Conservation (phyloP, 768 basidiomycete genomes). For the Boletellus emodensis region DNA sequence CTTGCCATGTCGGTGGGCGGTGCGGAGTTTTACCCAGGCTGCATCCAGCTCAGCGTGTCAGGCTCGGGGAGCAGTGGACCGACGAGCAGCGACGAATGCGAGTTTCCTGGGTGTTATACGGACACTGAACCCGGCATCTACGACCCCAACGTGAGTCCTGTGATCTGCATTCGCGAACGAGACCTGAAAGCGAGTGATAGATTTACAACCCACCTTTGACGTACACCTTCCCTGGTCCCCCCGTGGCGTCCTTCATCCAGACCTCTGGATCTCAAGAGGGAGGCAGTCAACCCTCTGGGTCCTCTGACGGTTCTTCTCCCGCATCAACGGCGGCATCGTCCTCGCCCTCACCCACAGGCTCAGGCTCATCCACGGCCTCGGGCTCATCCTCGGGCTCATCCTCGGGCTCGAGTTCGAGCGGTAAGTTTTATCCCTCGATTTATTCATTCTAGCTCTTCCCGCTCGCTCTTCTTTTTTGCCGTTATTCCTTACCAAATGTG, state of each 20-base stretch:
- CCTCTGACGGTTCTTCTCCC: conserved; percentile 14
- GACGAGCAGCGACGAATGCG: conserved; percentile 39
- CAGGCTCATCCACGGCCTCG: no score
- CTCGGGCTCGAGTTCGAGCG: conserved; percentile 6
- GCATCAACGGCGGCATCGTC: conserved; percentile 8
- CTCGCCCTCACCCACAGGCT: conserved; percentile 13
- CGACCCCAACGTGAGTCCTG: conserved; percentile 38
- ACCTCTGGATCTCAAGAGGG: conserved; percentile 6
- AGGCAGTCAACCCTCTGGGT: conserved; percentile 22
- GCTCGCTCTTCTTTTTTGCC: not conserved
- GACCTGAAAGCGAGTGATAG: conserved; percentile 6
- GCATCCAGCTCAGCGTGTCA: conserved; percentile 28
- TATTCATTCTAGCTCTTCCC: not conserved
- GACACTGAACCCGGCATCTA: conserved; percentile 69
- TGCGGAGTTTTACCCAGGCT: conserved; percentile 40
- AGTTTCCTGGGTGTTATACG: conserved; percentile 67
- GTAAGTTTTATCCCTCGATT: conserved; percentile 13
- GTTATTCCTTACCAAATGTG: conserved; percentile 17
- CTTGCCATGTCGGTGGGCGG: conserved; percentile 51
- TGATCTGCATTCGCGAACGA: not conserved
- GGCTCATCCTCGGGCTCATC: conserved; percentile 11
- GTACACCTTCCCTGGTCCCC: conserved; percentile 55
- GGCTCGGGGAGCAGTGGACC: conserved; percentile 24
- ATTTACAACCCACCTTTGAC: conserved; percentile 29
- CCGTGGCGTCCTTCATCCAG: conserved; percentile 41